A percentile compares a stretch with the other conserved stretches of the same genome.
phyloP scores from a whole-genome alignment of 257 asterid genomes.

The Marsdenia floribunda region DNA sequence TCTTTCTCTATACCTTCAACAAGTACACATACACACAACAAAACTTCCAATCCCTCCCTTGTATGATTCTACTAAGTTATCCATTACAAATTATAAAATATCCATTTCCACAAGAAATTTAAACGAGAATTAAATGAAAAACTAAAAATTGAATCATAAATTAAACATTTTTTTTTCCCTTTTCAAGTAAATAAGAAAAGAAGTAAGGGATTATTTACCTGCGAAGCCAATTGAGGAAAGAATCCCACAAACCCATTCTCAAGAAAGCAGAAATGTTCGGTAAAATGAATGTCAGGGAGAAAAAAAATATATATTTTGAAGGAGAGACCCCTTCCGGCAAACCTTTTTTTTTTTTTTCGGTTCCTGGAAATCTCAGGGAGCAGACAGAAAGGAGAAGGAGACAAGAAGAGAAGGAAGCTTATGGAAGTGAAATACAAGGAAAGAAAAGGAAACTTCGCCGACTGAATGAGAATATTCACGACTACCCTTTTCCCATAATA shows the following conservation, averaged over 20 bases:
- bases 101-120: not conserved
- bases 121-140: not conserved
- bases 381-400: conserved; percentile 2
- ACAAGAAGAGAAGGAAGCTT: conserved; percentile 15
- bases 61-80: not conserved
- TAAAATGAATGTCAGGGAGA: conserved; percentile 6
- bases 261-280: conserved; percentile 11
- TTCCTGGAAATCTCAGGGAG: not conserved
- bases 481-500: not conserved
- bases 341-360: not conserved
- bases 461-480: not conserved
- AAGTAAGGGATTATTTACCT: conserved; percentile 37
- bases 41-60: not conserved
- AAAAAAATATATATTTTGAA: conserved; percentile 16
- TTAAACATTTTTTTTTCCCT: not conserved
- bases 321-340: not conserved
- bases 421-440: not conserved
- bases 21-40: not conserved
- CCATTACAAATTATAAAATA: not conserved
- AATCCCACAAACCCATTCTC: conserved; percentile 74
- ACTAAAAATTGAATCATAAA: not conserved
- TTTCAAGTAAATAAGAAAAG: not conserved
- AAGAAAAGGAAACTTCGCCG: conserved; percentile 9
- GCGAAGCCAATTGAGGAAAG: conserved; percentile 80
- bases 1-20: not conserved